A percentile compares a stretch with the other conserved stretches of the same genome.
These are phyloP conservation scores for Saccharomyces eubayanus DNA, from an alignment of 805 yeast species.

Conservation along the genomic window DNA sequence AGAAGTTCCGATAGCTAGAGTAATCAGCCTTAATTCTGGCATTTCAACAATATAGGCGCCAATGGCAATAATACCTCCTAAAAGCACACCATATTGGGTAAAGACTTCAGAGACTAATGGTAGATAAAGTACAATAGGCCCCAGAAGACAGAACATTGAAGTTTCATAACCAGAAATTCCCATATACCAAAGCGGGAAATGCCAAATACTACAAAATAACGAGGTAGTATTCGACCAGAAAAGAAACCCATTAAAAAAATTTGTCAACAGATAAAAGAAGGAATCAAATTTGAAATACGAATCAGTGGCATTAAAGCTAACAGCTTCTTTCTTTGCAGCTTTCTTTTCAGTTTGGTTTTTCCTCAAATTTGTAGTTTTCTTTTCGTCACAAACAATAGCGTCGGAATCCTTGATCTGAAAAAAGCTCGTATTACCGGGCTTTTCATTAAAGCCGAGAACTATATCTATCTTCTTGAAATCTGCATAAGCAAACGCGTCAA, in stretches of 20 bases:
- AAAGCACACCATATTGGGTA: conserved; percentile 28
- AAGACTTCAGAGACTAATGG: conserved; percentile 30
- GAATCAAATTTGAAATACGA: conserved; percentile 12
- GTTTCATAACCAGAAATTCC: conserved; percentile 94
- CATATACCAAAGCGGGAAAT: conserved; percentile 97
- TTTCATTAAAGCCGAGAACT: conserved; percentile 11
- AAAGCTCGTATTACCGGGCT: conserved; percentile 17
- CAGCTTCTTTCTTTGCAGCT: background rate
- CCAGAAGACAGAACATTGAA: conserved; percentile 45
- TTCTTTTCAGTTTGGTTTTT: background rate
- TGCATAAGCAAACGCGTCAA: conserved; percentile 67
- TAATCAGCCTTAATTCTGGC: conserved; percentile 64
- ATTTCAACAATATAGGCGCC: conserved; percentile 62
- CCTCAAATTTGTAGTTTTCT: conserved; percentile 1
- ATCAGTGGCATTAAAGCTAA: background rate
- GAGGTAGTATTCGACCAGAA: conserved; percentile 84
- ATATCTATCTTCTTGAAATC: conserved; percentile 65
- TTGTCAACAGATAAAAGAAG: conserved; percentile 29
- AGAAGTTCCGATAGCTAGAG: conserved; percentile 57
- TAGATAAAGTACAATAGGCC: conserved; percentile 50
- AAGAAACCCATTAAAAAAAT: conserved; percentile 55
- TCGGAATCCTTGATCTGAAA: conserved; percentile 5
- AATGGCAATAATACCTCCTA: conserved; percentile 56
- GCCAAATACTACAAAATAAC: conserved; percentile 83
- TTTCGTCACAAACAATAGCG: background rate